Base-by-base conservation (phyloP, 805 yeast species). In the Scheffersomyces amazonensis region DNA sequence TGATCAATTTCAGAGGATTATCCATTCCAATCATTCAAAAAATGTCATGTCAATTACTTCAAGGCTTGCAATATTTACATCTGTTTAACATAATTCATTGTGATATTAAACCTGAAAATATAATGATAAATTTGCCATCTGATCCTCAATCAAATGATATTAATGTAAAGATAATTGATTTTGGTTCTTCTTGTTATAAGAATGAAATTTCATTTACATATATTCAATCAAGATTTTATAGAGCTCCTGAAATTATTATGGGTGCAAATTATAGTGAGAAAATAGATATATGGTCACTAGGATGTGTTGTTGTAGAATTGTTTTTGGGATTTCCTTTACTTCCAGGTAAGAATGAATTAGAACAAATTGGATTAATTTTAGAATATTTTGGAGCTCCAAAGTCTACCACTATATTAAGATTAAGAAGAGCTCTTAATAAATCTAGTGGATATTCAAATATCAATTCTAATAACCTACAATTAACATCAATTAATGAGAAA, bases 201-300 rank as follows among this genome's bases (percentile, higher is more conserved):
- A 59, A 63, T 32, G 73, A 73, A 36, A 64, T 71, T 3, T 58
- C 73, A 1, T 76, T 62, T 41, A 69, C 80, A 1, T 78, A 78
- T 45, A 64, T 78, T 39, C 75, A 73, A 50, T 84, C 91, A 1
- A 58, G 95, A 34, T 85, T 78, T 49, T 85, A 85, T 53, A 60
- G 95, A 36, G 88, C 93, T 0, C 95, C 95, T 0, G 95, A 85
- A 52, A 82, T 85, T 4, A 62, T 81, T 9, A 39, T 85, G 3
- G 93, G 91, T 1, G 75, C 84, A 9, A 64, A 78, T 23, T 84
- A 83, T 49, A 55, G 66, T 42, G 55, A 58, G n/a, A 69, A 63
- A 46, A 76, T 78, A 25, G 83, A 77, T 48, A 64, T 71, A 46
- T 50, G 83, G 83, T 46, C 66, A 21, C 43, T 77, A 60, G 75